A percentile compares a stretch with the other conserved stretches of the same genome.
phyloP scores from a whole-genome alignment of 2,329 filamentous ascomycete genomes.

The Fusarium piperis region DNA sequence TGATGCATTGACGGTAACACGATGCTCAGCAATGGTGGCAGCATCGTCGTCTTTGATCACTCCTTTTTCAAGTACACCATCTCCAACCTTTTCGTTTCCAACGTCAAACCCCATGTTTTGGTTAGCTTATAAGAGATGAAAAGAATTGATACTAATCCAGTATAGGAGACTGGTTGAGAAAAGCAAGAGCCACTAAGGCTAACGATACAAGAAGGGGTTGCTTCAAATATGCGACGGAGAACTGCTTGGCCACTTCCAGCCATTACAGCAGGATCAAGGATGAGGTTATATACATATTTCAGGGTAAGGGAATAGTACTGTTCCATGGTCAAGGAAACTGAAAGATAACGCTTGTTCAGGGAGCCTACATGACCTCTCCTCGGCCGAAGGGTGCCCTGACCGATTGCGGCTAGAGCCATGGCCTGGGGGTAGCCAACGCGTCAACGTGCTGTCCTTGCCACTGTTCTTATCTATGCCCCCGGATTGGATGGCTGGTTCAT shows the following conservation, averaged over 20 bases:
- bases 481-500: not conserved
- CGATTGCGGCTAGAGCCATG: slow-evolving; percentile 19
- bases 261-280: not conserved
- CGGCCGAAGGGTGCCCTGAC: not conserved
- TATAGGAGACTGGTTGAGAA: not conserved
- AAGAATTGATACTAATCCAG: not conserved
- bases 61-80: slow-evolving; percentile 12
- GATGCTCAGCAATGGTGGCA: slow-evolving; percentile 13
- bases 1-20: slow-evolving; percentile 23
- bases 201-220: not conserved
- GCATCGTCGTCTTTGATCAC: slow-evolving; percentile 15
- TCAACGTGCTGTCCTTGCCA: not conserved
- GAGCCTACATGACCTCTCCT: not conserved
- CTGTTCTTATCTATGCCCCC: not conserved
- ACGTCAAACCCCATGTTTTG: not conserved
- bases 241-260: not conserved
- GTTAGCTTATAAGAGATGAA: not conserved
- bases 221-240: not conserved
- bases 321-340: not conserved
- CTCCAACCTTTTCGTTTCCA: slow-evolving; percentile 13
- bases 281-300: not conserved
- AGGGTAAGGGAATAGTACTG: not conserved
- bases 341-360: not conserved
- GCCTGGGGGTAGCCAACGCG: not conserved
- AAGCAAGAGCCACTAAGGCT: not conserved